Base-by-base conservation (phyloP, 768 basidiomycete genomes). In the Lactifluus rugatus region DNA sequence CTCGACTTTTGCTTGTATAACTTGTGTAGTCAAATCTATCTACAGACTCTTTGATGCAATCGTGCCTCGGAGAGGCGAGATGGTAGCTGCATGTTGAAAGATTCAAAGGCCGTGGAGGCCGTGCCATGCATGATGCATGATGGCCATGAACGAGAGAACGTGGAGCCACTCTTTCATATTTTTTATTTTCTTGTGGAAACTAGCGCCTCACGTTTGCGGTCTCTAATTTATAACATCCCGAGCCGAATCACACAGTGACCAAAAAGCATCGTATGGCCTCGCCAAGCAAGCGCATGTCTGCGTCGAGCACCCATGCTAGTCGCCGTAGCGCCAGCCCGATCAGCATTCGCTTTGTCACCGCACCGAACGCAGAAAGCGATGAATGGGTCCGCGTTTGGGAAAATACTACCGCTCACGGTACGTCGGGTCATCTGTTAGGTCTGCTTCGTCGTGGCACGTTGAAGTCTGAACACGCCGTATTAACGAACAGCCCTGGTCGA, bases 361-460 rank as follows among this genome's bases (percentile, higher is more conserved):
- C 64, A n/a, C 65, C 70, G 41, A 71, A 68, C 56, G 62, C 69
- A 47, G 77, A 79, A 25, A 70, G 73, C 11, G 74, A 76, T 47
- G 70, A 75, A 47, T 87, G 86, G 85, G 70, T 82, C 31, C 70
- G 74, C 55, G 72, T 74, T 14, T 89, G 87, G 87, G 71, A 73
- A 58, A 62, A 65, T 2, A 75, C 82, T 17, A 67, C 75, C 34
- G 85, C 83, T 3, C 75, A 77, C 75, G 85, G 87, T 85, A 56
- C 47, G 74, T 63, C 44, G 4, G 25, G 39, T 31, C 41, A 45
- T 31, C 41, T 17, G 42, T 16, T 21, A 39, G 28, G 9, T n/a
- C 41, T 39, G 34, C 34, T 36, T 39, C 9, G 34, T 23, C 23
- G 5, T 6, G 45, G 16, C 14, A n/a, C 47, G 47, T 10, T 31